phyloP scores from a whole-genome alignment of 2,329 filamentous ascomycete species.

The Trichoderma sp. region DNA sequence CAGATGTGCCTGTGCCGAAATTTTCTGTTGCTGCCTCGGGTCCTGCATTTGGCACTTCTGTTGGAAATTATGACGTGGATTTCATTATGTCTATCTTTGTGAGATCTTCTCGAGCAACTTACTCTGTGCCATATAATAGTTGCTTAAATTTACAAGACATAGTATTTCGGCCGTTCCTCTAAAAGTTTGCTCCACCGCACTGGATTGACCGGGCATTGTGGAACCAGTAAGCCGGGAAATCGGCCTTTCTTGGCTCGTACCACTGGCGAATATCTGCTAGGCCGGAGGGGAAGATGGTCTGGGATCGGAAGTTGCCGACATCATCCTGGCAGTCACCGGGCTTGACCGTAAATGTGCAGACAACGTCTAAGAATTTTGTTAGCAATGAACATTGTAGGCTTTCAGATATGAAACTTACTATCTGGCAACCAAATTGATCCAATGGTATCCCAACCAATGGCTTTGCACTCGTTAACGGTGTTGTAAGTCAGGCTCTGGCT shows the following conservation, averaged over 20 bases:
- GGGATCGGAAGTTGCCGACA: slow-evolving; percentile 1
- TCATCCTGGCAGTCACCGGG: slow-evolving; percentile 10
- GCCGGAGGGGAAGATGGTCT: slow-evolving; percentile 6
- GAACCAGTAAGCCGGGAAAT: slow-evolving; percentile 11
- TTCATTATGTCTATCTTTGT: not conserved
- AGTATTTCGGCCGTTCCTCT: not conserved
- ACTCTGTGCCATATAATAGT: not conserved
- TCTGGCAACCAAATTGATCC: slow-evolving; percentile 8
- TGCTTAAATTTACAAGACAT: not conserved
- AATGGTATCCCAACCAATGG: not conserved
- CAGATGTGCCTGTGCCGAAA: not conserved
- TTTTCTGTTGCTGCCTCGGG: not conserved
- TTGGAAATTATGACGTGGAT: not conserved
- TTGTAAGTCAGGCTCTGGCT: slow-evolving; percentile 1
- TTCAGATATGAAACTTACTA: not conserved
- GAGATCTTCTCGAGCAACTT: not conserved
- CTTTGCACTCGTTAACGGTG: not conserved
- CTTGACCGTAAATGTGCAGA: slow-evolving; percentile 13
- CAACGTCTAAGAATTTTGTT: not conserved
- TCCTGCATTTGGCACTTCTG: not conserved
- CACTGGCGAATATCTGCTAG: slow-evolving; percentile 5
- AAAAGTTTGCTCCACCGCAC: slow-evolving; percentile 4
- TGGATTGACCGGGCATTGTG: slow-evolving; percentile 4
- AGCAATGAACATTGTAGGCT: not conserved
- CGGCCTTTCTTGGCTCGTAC: not conserved